Conservation (phyloP, 75 land plant species). For the Picea sitchensis region DNA sequence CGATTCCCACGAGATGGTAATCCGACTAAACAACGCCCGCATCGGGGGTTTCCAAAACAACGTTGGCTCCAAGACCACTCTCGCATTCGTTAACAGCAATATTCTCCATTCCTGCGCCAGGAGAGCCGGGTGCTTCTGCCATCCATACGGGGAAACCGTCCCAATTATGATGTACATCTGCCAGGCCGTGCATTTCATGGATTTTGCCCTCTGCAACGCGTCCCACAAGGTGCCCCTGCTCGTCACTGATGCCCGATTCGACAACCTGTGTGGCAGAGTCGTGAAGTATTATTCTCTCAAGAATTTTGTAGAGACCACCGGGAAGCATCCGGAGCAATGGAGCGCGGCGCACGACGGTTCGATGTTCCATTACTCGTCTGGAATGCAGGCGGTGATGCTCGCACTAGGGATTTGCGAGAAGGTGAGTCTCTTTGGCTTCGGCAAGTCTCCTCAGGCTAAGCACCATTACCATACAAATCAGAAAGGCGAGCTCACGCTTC, state of each 20-base stretch:
- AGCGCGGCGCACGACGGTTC: constrained; percentile 50
- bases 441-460: constrained; percentile 60
- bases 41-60: constrained; percentile 27
- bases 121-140: constrained; percentile 63
- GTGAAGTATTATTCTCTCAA: constrained; percentile 86
- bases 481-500: constrained; percentile 66
- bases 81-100: constrained; percentile 88
- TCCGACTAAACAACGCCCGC: constrained; percentile 82
- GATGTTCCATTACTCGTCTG: constrained; percentile 90
- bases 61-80: constrained; percentile 70
- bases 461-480: constrained; percentile 93
- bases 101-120: constrained; percentile 67
- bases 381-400: constrained; percentile 91
- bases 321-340: constrained; percentile 67
- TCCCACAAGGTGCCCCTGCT: constrained; percentile 63
- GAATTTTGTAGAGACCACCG: constrained; percentile 53
- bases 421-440: constrained; percentile 87
- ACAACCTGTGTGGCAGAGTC: constrained; percentile 58
- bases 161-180: constrained; percentile 84
- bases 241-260: constrained; percentile 80
- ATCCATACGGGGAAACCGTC: constrained; percentile 65
- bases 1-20: constrained; percentile 74
- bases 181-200: constrained; percentile 78
- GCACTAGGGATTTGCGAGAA: constrained; percentile 78
- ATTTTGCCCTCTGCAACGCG: constrained; percentile 51